Base-by-base conservation (phyloP, 345 rosid genomes). In the Hibiscus trionum region DNA sequence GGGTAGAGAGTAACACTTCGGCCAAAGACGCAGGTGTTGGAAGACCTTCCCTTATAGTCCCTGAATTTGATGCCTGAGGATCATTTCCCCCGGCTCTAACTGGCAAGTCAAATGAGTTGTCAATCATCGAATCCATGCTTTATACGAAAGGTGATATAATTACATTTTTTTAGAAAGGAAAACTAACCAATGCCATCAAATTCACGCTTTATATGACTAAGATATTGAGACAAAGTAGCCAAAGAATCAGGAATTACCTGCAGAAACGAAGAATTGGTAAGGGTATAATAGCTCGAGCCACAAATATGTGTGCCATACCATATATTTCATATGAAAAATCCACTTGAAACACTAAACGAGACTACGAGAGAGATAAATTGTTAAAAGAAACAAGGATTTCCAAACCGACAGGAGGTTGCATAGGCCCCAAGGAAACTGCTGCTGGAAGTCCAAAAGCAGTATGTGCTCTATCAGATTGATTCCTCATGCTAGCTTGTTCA, bases 21-120 rank as follows among this genome's bases (percentile, higher is more conserved):
- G 89, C 87, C 85, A 90, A 80, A 69, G 85, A 82, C 81, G 84
- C 88, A 67, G 91, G 93, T 29, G 92, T 86, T 58, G 96, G 96
- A 70, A 90, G 87, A 66, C 85, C 83, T 72, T 83, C 87, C 68
- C 70, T 76, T 37, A 33, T 71, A 59, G 78, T 71, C 31, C 73
- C 83, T 27, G 79, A 66, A 67, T 79, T 76, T 57, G 81, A 76
- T 35, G 81, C 63, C 77, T 71, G 86, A 55, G 77, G 60, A 62
- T 64, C 71, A 65, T 76, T 77, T 75, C 80, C 85, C 27, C 64
- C 75, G 19, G 79, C 75, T 78, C 83, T 77, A 73, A 79, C 93
- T 82, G 82, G 69, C 71, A 10, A 79, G 56, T 71, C 69, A 59
- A 71, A 75, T 59, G 76, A 11, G 70, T 69, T 59, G 57, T 42